Percentiles rank a stretch among this genome's conserved stretches.
Conservation (phyloP, 352 stramenopile genomes). For the Globisporangium camurandrum region DNA sequence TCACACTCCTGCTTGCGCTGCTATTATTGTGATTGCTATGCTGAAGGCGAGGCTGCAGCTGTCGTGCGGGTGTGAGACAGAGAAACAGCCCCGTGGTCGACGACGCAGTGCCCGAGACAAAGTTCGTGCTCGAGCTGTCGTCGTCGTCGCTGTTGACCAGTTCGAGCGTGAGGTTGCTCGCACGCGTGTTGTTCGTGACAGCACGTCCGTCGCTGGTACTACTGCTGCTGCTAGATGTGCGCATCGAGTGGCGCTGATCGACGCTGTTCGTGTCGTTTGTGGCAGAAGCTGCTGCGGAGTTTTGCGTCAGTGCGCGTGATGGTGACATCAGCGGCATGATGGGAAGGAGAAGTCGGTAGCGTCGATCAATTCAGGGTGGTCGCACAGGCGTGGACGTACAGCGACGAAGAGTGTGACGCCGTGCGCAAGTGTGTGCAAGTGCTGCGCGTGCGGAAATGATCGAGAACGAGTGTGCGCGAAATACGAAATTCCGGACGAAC, state of each 20-base stretch:
- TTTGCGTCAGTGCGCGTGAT: background rate
- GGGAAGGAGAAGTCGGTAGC: too few species aligned
- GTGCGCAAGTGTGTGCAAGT: too few species aligned
- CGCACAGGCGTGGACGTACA: too few species aligned
- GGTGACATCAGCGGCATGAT: background rate
- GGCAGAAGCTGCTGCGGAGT: background rate
- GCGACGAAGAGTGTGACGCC: too few species aligned
- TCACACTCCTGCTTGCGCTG: too few species aligned
- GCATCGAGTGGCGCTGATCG: background rate
- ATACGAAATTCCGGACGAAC: too few species aligned
- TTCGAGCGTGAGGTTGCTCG: background rate
- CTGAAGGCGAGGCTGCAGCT: too few species aligned
- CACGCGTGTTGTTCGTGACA: background rate
- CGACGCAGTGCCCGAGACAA: background rate
- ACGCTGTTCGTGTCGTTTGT: background rate
- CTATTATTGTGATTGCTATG: too few species aligned
- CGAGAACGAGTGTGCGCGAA: too few species aligned
- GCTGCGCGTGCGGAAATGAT: too few species aligned
- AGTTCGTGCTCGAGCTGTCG: background rate
- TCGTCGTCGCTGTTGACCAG: background rate
- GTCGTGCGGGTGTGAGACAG: constrained; percentile 3
- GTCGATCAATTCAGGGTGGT: too few species aligned
- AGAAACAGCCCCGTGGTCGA: background rate
- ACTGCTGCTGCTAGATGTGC: background rate
- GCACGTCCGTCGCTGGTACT: background rate